phyloP scores from a whole-genome alignment of 768 basidiomycete species.

The Lactarius vividus region DNA sequence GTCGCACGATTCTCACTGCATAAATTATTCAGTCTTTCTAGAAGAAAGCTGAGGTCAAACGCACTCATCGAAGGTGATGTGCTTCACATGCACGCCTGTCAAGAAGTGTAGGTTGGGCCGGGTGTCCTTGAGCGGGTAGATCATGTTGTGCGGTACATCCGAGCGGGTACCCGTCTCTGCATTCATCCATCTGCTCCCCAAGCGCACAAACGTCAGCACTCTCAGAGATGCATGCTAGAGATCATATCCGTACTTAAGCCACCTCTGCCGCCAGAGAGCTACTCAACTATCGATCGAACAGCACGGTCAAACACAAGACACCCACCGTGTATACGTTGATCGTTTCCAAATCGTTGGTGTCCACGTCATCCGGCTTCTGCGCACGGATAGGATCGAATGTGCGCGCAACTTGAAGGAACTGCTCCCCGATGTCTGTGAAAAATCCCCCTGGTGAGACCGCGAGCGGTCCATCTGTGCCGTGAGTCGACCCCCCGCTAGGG shows the following conservation, averaged over 20 bases:
- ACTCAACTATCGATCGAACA: neutral
- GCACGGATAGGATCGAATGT: slow-evolving; percentile 28
- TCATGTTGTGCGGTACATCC: slow-evolving; percentile 45
- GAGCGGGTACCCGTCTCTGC: slow-evolving; percentile 51
- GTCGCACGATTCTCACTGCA: slow-evolving; percentile 29
- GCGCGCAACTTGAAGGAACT: slow-evolving; percentile 32
- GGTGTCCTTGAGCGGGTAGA: slow-evolving; percentile 37
- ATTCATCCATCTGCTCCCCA: slow-evolving; percentile 48
- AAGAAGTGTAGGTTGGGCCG: slow-evolving; percentile 35
- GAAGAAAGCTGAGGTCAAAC: slow-evolving; percentile 27
- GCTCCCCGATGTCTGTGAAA: no score
- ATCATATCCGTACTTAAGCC: slow-evolving; percentile 35
- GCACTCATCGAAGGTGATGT: slow-evolving; percentile 34
- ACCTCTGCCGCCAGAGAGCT: slow-evolving; percentile 16
- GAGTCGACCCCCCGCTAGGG: slow-evolving; percentile 33
- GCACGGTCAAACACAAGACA: neutral
- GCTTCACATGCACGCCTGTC: slow-evolving; percentile 37
- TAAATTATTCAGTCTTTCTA: neutral
- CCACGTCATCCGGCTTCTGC: slow-evolving; percentile 21
- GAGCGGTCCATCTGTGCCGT: slow-evolving; percentile 48
- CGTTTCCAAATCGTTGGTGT: slow-evolving; percentile 28
- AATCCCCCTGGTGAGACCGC: slow-evolving; percentile 35
- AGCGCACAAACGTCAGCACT: neutral
- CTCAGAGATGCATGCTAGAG: neutral
- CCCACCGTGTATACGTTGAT: slow-evolving; percentile 31